These are phyloP conservation scores for Clonostachys rhizophaga DNA, from an alignment of 2,329 filamentous ascomycete species.

Conservation along the genomic window DNA sequence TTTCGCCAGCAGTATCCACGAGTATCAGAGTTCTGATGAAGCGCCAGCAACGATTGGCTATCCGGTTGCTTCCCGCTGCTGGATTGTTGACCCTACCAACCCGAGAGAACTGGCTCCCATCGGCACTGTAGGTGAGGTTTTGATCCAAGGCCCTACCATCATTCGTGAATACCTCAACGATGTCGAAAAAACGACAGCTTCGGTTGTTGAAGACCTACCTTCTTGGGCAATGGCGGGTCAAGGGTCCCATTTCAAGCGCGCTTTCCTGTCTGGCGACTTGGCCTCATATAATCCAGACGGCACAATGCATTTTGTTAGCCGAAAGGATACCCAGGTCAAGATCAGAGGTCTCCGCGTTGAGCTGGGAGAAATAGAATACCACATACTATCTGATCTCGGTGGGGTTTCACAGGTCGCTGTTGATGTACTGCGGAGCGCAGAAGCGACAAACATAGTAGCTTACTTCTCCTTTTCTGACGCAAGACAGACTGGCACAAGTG, in stretches of 20 bases:
- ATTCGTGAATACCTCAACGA: conserved; percentile 13
- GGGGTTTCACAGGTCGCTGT: conserved; percentile 1
- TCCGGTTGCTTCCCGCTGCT: conserved; percentile 6
- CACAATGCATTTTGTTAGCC: conserved; percentile 36
- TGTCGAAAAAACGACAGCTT: conserved; percentile 11
- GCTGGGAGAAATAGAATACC: conserved; percentile 3
- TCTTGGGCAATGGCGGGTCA: not conserved
- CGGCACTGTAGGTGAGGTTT: conserved; percentile 14
- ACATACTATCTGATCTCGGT: not conserved
- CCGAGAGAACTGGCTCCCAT: conserved; percentile 16
- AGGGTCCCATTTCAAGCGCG: conserved; percentile 2
- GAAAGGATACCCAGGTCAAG: conserved; percentile 25
- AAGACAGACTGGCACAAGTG: not conserved
- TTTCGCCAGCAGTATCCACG: conserved; percentile 3
- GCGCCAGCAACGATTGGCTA: conserved; percentile 4
- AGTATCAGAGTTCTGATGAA: not conserved
- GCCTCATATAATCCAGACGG: conserved; percentile 34
- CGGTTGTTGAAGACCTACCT: conserved; percentile 25
- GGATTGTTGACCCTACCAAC: conserved; percentile 21
- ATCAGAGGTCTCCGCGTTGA: conserved; percentile 2
- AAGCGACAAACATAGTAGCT: not conserved
- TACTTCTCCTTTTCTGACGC: conserved; percentile 1
- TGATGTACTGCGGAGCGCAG: not conserved
- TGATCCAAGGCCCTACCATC: conserved; percentile 16
- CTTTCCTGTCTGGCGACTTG: conserved; percentile 43